Percentiles rank a stretch among this genome's conserved stretches.
Conservation (phyloP, 2,329 filamentous ascomycete species). For the Fusarium ambrosium region DNA sequence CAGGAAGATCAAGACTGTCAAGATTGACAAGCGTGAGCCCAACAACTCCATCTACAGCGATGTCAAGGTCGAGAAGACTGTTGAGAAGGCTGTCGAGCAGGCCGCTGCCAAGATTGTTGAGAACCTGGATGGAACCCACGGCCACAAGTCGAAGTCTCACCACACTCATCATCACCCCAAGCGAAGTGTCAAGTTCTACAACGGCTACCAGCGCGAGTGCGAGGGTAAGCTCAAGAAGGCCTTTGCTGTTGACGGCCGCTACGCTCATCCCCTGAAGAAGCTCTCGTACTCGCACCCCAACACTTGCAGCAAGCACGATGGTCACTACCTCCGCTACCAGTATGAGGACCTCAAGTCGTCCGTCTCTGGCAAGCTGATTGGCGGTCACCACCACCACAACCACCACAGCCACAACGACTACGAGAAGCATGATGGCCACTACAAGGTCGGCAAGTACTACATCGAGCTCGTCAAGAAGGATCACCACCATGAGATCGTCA, state of each 20-base stretch:
- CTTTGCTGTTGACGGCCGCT: conserved; percentile 19
- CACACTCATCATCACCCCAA: conserved; percentile 6
- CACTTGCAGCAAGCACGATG: conserved; percentile 33
- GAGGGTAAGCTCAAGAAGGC: conserved; percentile 24
- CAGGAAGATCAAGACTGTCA: not conserved
- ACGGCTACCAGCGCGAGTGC: conserved; percentile 29
- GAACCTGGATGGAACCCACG: conserved; percentile 5
- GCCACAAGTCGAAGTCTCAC: not conserved
- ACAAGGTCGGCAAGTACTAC: conserved; percentile 30
- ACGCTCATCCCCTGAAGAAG: conserved; percentile 18
- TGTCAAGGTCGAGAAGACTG: conserved; percentile 23
- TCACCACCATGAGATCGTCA: conserved; percentile 21
- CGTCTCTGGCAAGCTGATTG: conserved; percentile 23
- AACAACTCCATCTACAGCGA: conserved; percentile 14
- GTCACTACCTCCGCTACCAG: conserved; percentile 31
- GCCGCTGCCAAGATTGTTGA: conserved; percentile 22
- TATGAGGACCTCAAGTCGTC: conserved; percentile 31
- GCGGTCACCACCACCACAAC: not conserved
- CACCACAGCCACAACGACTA: conserved; percentile 5
- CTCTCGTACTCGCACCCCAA: conserved; percentile 31
- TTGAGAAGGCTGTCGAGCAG: conserved; percentile 25
- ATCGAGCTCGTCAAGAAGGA: conserved; percentile 34
- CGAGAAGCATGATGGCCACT: not conserved
- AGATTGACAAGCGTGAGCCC: conserved; percentile 16
- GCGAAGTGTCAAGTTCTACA: conserved; percentile 38